A percentile compares a stretch with the other conserved stretches of the same genome.
These are phyloP conservation scores for Flaveria floridana DNA, from an alignment of 140 eudicot genomes.

Conservation along the genomic window DNA sequence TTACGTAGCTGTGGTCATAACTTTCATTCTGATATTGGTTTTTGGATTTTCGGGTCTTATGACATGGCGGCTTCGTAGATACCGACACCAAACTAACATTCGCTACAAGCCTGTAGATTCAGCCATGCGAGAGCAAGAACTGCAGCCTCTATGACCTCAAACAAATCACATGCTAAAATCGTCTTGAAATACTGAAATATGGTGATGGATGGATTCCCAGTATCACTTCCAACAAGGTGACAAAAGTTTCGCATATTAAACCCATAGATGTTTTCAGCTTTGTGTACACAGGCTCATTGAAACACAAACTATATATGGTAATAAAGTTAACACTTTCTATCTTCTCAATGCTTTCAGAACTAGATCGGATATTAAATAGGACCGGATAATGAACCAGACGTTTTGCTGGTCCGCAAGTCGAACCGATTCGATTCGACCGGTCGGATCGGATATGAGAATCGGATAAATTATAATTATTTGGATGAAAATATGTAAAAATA, in stretches of 20 bases:
- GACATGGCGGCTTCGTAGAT: constrained; percentile 64
- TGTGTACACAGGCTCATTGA: no score
- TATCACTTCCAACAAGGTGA: constrained; percentile 23
- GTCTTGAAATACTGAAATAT: background rate
- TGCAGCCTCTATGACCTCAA: constrained; percentile 61
- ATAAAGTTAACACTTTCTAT: no score
- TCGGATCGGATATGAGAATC: no score
- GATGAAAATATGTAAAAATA: no score
- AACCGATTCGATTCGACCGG: no score
- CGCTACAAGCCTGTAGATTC: constrained; percentile 71
- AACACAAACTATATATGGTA: no score
- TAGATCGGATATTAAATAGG: no score
- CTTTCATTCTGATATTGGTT: constrained; percentile 35
- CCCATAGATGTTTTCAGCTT: no score
- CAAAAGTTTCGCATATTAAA: constrained; percentile 16
- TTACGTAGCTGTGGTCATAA: constrained; percentile 38
- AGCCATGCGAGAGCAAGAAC: constrained; percentile 69
- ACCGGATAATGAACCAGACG: no score
- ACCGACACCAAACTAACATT: constrained; percentile 36
- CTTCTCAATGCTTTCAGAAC: no score
- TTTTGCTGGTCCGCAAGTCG: no score
- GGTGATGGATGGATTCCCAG: constrained; percentile 3
- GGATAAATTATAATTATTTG: no score
- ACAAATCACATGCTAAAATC: background rate
- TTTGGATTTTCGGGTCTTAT: constrained; percentile 51